Conservation (phyloP, 768 basidiomycete genomes). For the Trametes sanguinea region DNA sequence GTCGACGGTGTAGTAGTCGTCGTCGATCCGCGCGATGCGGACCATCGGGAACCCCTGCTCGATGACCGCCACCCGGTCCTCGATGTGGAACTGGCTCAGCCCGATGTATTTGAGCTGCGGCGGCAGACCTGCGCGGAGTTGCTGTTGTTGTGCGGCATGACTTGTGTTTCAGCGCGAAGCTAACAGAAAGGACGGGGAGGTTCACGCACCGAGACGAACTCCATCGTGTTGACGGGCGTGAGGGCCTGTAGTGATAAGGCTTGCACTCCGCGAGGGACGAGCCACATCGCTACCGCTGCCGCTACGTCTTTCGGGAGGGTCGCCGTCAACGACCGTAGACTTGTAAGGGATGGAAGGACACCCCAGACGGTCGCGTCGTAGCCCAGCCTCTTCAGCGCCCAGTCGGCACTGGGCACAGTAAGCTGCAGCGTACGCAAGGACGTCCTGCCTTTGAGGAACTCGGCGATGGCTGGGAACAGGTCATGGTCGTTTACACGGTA, state of each 20-base stretch:
- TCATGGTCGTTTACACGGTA: slow-evolving; percentile 50
- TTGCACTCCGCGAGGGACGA: slow-evolving; percentile 50
- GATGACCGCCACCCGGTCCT: slow-evolving; percentile 45
- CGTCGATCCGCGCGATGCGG: slow-evolving; percentile 54
- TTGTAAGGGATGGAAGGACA: slow-evolving; percentile 58
- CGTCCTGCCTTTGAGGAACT: slow-evolving; percentile 59
- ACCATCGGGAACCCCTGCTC: slow-evolving; percentile 66
- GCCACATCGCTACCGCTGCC: slow-evolving; percentile 64
- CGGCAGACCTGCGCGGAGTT: slow-evolving; percentile 61
- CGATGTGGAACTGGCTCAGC: slow-evolving; percentile 49
- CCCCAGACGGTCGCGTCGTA: slow-evolving; percentile 75
- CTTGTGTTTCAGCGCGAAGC: background rate
- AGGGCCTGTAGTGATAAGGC: slow-evolving; percentile 33
- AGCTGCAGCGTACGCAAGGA: slow-evolving; percentile 57
- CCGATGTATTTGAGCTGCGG: slow-evolving; percentile 55
- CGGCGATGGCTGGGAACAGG: slow-evolving; percentile 68
- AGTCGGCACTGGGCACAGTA: slow-evolving; percentile 34
- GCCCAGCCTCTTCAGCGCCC: slow-evolving; percentile 55
- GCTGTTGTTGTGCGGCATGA: slow-evolving; percentile 38
- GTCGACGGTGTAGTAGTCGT: slow-evolving; percentile 56
- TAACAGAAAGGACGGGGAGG: background rate
- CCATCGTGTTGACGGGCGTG: slow-evolving; percentile 28
- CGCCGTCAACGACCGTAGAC: slow-evolving; percentile 56
- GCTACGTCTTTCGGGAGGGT: slow-evolving; percentile 66
- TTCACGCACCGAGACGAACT: slow-evolving; percentile 31